phyloP scores from a whole-genome alignment of 306 rosid genomes.

The Carpinus viminea region DNA sequence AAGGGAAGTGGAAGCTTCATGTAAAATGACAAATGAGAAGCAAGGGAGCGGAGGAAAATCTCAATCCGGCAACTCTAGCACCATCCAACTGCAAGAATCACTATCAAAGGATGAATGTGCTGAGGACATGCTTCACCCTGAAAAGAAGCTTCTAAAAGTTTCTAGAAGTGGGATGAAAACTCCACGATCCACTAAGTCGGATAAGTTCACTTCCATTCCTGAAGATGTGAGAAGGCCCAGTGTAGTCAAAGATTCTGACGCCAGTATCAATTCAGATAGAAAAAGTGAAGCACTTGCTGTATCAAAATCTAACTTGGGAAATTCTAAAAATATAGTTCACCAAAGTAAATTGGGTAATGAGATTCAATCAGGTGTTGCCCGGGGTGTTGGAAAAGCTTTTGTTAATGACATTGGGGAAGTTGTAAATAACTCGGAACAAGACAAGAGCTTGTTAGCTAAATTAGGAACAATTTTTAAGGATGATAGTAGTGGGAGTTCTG shows the following conservation, averaged over 20 bases:
- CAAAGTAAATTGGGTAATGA: constrained; percentile 28
- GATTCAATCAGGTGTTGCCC: constrained; percentile 15
- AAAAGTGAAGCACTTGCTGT: constrained; percentile 31
- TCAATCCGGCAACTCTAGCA: not conserved
- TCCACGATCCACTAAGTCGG: constrained; percentile 38
- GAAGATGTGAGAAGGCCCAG: constrained; percentile 35
- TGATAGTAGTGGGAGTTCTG: constrained; percentile 59
- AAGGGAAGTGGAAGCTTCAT: constrained; percentile 17
- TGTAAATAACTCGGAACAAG: constrained; percentile 31
- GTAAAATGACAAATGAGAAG: constrained; percentile 18
- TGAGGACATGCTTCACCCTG: constrained; percentile 30
- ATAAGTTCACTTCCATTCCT: constrained; percentile 34
- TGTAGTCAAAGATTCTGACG: constrained; percentile 33
- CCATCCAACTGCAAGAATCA: constrained; percentile 14
- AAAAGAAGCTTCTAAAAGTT: constrained; percentile 37
- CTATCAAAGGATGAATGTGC: constrained; percentile 27
- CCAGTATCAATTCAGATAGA: constrained; percentile 23
- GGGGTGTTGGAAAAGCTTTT: constrained; percentile 30
- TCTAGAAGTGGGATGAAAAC: constrained; percentile 32
- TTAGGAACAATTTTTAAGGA: constrained; percentile 60
- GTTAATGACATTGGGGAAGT: constrained; percentile 28
- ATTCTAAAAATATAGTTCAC: constrained; percentile 29
- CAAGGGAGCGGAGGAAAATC: constrained; percentile 23
- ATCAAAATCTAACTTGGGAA: constrained; percentile 35
- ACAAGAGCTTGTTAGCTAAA: constrained; percentile 44